Conservation (phyloP, 2,329 filamentous ascomycete genomes). For the Pleoardoris graminearum region DNA sequence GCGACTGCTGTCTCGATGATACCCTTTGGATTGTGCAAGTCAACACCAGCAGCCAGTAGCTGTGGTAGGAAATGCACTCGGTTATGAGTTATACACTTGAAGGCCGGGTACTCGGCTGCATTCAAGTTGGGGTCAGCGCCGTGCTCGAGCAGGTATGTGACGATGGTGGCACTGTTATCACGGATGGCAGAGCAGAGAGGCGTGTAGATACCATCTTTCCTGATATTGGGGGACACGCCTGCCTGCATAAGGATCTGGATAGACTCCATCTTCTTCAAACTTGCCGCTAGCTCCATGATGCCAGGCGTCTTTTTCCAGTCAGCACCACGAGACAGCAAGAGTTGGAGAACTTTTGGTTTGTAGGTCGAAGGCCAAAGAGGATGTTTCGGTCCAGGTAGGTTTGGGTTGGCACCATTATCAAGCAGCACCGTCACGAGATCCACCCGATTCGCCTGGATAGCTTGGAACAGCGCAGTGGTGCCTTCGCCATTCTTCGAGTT, state of each 20-base stretch:
- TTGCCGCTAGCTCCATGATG: slow-evolving; percentile 66
- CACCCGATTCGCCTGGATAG: slow-evolving; percentile 59
- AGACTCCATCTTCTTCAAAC: slow-evolving; percentile 66
- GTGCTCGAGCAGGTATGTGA: slow-evolving; percentile 60
- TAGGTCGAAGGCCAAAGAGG: slow-evolving; percentile 68
- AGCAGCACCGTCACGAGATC: slow-evolving; percentile 60
- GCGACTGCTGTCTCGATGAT: slow-evolving; percentile 68
- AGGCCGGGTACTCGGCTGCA: slow-evolving; percentile 66
- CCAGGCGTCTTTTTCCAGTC: slow-evolving; percentile 64
- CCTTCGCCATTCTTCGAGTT: slow-evolving; percentile 65
- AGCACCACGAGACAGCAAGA: slow-evolving; percentile 63
- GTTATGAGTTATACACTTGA: slow-evolving; percentile 70
- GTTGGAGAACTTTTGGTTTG: slow-evolving; percentile 60
- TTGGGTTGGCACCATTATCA: slow-evolving; percentile 66
- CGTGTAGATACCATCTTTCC: slow-evolving; percentile 69
- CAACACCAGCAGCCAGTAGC: slow-evolving; percentile 61
- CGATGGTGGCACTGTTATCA: slow-evolving; percentile 65
- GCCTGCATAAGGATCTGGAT: slow-evolving; percentile 61
- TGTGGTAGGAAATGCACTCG: slow-evolving; percentile 63
- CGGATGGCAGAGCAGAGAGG: slow-evolving; percentile 70
- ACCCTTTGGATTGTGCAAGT: slow-evolving; percentile 63
- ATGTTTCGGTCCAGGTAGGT: slow-evolving; percentile 70
- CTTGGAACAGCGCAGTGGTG: slow-evolving; percentile 65
- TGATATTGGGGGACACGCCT: slow-evolving; percentile 63
- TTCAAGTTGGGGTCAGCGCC: slow-evolving; percentile 58